phyloP scores from a whole-genome alignment of 768 basidiomycete genomes.

The Neoboletus magnificus region DNA sequence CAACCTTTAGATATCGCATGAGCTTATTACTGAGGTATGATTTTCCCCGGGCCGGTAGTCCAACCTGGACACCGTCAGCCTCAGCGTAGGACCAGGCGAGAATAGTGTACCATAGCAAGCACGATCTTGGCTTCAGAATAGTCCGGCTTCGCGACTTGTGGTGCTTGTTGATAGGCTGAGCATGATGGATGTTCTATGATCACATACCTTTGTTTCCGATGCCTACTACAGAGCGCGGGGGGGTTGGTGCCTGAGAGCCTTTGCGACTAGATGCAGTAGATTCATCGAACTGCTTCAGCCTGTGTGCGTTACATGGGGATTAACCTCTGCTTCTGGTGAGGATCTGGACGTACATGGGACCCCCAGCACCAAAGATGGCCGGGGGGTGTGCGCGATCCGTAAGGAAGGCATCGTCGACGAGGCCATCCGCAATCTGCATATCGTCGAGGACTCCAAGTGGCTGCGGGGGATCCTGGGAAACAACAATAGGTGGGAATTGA shows the following conservation, averaged over 20 bases:
- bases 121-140: conserved; percentile 99
- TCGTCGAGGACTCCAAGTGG: conserved; percentile 23
- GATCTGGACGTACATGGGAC: conserved; percentile 55
- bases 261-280: conserved; percentile 66
- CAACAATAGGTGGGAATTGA: conserved; percentile 10
- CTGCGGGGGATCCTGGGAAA: conserved; percentile 5
- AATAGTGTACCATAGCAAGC: conserved; percentile 77
- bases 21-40: conserved; percentile 98
- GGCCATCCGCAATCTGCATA: conserved; percentile 21
- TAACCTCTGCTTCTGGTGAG: neutral
- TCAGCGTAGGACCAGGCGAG: neutral
- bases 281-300: conserved; percentile 79
- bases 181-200: neutral
- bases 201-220: conserved; percentile 80
- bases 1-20: conserved; percentile 91
- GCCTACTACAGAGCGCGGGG: conserved; percentile 80
- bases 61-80: conserved; percentile 55
- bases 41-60: conserved; percentile 96
- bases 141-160: conserved; percentile 87
- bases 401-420: conserved; percentile 11
- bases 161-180: neutral
- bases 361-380: conserved; percentile 66
- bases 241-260: conserved; percentile 71
- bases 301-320: conserved; percentile 25
- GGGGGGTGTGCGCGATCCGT: conserved; percentile 39